phyloP scores from a whole-genome alignment of 257 asterid genomes.

The Solanum pinnatisectum region DNA sequence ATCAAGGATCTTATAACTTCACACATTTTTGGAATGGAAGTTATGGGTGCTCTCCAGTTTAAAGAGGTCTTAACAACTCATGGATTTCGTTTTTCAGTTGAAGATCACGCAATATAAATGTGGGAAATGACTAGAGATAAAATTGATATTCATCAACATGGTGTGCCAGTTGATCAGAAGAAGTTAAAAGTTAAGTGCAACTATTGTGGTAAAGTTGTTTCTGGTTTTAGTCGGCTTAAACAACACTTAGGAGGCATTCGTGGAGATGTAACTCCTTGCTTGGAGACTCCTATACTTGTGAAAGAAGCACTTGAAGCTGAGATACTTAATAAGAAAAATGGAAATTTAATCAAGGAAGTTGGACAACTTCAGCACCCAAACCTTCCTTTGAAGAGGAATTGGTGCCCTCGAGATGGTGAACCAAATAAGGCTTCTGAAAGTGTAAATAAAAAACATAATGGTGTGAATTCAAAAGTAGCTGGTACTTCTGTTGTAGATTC shows the following conservation, averaged over 20 bases:
- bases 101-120: not conserved
- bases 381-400: constrained; percentile 10
- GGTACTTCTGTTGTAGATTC: not conserved
- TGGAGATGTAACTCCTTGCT: constrained; percentile 14
- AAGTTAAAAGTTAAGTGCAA: constrained; percentile 8
- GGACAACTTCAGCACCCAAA: constrained; percentile 1
- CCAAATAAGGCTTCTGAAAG: not conserved
- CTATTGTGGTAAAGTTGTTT: constrained; percentile 11
- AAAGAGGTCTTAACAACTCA: not conserved
- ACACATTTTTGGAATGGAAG: not conserved
- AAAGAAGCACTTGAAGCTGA: constrained; percentile 10
- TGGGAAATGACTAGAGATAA: not conserved
- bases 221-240: constrained; percentile 8
- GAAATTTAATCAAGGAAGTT: not conserved
- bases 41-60: not conserved
- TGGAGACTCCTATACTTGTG: not conserved
- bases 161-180: not conserved
- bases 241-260: constrained; percentile 17
- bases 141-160: constrained; percentile 2
- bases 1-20: not conserved
- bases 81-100: not conserved
- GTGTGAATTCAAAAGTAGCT: not conserved
- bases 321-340: constrained; percentile 9
- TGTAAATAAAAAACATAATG: constrained; percentile 1
- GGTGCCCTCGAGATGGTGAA: not conserved